phyloP scores from a whole-genome alignment of 1,284 basidiomycete species.

The Phylloboletellus chloephorus region DNA sequence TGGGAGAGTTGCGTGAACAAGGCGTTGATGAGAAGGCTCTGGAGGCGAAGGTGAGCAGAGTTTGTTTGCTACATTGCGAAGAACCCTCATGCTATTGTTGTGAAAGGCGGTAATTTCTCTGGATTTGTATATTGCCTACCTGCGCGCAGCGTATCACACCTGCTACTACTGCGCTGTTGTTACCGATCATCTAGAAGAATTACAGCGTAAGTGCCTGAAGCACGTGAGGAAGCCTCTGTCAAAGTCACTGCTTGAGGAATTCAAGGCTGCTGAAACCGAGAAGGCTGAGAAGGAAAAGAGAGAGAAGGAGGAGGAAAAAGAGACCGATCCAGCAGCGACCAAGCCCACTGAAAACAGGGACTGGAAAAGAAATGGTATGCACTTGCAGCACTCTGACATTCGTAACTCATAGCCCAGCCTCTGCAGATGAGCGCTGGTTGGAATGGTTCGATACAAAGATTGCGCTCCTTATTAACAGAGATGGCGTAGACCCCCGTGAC shows the following conservation, averaged over 20 bases:
- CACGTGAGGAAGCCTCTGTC: slow-evolving; percentile 76
- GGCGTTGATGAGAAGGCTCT: slow-evolving; percentile 59
- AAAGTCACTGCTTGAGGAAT: slow-evolving; percentile 53
- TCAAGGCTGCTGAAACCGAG: slow-evolving; percentile 43
- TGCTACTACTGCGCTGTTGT: slow-evolving; percentile 95
- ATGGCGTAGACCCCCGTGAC: slow-evolving; percentile 74
- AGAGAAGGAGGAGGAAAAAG: slow-evolving; percentile 35
- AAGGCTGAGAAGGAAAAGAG: slow-evolving; percentile 37
- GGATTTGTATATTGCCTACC: slow-evolving; percentile 80
- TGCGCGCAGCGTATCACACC: slow-evolving; percentile 80
- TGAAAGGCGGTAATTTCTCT: slow-evolving; percentile 65
- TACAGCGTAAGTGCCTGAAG: slow-evolving; percentile 88
- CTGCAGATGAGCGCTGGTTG: slow-evolving; percentile 79
- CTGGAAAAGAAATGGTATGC: slow-evolving; percentile 65
- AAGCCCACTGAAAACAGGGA: slow-evolving; percentile 44
- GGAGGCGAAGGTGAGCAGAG: slow-evolving; percentile 54
- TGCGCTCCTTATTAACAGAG: slow-evolving; percentile 68
- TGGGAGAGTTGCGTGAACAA: slow-evolving; percentile 61
- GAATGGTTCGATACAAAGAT: slow-evolving; percentile 83
- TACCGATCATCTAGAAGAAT: slow-evolving; percentile 88
- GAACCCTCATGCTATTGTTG: slow-evolving; percentile 18
- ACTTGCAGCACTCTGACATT: slow-evolving; percentile 5
- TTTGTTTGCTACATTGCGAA: slow-evolving; percentile 11
- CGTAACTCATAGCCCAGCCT: slow-evolving; percentile 14
- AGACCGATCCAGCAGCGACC: slow-evolving; percentile 16